These are phyloP conservation scores for Hypsizygus ulmarius DNA, from an alignment of 1,284 basidiomycete species.

Conservation along the genomic window DNA sequence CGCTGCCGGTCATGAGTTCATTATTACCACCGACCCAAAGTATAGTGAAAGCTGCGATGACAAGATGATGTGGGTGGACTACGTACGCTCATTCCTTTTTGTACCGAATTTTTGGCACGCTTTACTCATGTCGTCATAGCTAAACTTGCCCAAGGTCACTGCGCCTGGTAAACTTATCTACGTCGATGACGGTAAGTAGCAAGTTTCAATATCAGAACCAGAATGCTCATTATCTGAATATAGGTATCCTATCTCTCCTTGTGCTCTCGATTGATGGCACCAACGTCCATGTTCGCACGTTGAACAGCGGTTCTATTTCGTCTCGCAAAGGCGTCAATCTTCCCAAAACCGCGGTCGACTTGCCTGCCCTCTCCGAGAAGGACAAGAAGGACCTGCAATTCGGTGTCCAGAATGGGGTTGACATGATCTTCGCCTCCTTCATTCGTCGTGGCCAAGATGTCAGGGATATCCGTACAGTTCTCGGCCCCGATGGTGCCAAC, in stretches of 20 bases:
- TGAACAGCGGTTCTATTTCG: slow-evolving; percentile 93
- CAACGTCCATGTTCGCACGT: slow-evolving; percentile 81
- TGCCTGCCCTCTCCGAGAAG: slow-evolving; percentile 97
- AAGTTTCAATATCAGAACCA: not conserved
- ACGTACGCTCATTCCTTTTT: slow-evolving; percentile 54
- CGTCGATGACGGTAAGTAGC: slow-evolving; percentile 83
- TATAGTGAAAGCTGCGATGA: slow-evolving; percentile 81
- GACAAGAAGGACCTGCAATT: slow-evolving; percentile 95
- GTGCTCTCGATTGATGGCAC: slow-evolving; percentile 84
- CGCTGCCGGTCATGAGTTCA: slow-evolving; percentile 92
- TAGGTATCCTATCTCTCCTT: slow-evolving; percentile 90
- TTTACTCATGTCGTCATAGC: slow-evolving; percentile 38
- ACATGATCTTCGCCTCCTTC: slow-evolving; percentile 99
- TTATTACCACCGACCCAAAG: slow-evolving; percentile 81
- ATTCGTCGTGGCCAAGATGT: slow-evolving; percentile 94
- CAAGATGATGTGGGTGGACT: slow-evolving; percentile 88
- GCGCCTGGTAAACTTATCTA: slow-evolving; percentile 95
- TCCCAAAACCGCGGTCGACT: slow-evolving; percentile 96
- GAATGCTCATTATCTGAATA: slow-evolving; percentile 4
- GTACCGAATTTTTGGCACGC: slow-evolving; percentile 15
- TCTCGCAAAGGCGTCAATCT: slow-evolving; percentile 99
- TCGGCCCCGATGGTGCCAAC: slow-evolving; percentile 87
- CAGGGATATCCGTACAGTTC: slow-evolving; percentile 83
- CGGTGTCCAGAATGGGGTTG: slow-evolving; percentile 96
- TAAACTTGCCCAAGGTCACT: slow-evolving; percentile 94